These are phyloP conservation scores for Speleostelium caveatum DNA, from an alignment of 78 protist species.

Conservation along the genomic window DNA sequence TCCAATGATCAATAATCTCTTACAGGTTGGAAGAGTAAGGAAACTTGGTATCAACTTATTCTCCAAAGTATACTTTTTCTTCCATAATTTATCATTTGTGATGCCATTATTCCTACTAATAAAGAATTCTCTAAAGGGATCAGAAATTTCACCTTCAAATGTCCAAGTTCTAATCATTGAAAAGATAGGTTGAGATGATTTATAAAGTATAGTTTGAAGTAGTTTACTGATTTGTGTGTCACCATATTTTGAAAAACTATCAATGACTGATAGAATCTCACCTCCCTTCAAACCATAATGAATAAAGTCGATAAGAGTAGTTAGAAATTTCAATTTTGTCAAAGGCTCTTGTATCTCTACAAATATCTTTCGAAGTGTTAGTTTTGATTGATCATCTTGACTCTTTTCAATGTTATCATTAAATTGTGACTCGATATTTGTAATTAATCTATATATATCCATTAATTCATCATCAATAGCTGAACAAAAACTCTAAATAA, in stretches of 20 bases:
- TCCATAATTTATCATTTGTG: slow-evolving; percentile 29
- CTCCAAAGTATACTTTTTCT: slow-evolving; percentile 27
- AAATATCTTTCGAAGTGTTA: slow-evolving; percentile 49
- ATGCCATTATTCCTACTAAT: slow-evolving; percentile 13
- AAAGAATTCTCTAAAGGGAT: slow-evolving; percentile 79
- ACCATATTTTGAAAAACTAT: slow-evolving; percentile 45
- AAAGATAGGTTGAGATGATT: slow-evolving; percentile 66
- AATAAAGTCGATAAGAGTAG: slow-evolving; percentile 14
- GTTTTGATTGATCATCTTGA: not conserved
- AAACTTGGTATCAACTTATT: slow-evolving; percentile 13
- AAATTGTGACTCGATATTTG: slow-evolving; percentile 44
- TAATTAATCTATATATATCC: slow-evolving; percentile 69
- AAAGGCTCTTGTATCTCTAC: slow-evolving; percentile 80
- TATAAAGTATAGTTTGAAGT: slow-evolving; percentile 7
- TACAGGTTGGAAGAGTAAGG: slow-evolving; percentile 2
- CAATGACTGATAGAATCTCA: slow-evolving; percentile 28
- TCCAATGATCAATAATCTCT: slow-evolving; percentile 76
- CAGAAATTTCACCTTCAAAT: slow-evolving; percentile 73
- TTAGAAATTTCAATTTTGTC: slow-evolving; percentile 16
- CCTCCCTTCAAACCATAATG: slow-evolving; percentile 35
- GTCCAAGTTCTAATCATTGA: slow-evolving; percentile 68
- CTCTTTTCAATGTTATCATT: slow-evolving; percentile 3
- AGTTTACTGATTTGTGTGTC: not conserved
- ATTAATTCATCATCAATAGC: slow-evolving; percentile 65
- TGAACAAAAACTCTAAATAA: slow-evolving; percentile 63